phyloP scores from a whole-genome alignment of 768 basidiomycete species.

The Trametes cingulata region DNA sequence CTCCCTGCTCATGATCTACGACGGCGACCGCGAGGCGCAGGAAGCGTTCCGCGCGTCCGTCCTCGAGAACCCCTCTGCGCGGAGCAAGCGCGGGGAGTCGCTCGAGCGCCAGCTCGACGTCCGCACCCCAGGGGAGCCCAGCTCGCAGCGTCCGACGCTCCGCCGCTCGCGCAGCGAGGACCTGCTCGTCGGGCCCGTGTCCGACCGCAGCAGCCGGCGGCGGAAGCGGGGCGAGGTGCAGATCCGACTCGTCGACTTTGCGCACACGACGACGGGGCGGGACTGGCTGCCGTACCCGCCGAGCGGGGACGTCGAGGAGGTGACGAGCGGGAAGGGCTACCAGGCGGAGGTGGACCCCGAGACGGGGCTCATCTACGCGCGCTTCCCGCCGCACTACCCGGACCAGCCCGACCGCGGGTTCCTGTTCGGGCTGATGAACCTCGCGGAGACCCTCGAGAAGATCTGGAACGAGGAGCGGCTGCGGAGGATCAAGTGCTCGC shows the following conservation, averaged over 20 bases:
- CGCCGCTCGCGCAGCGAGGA: constrained; percentile 84
- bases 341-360: constrained; percentile 79
- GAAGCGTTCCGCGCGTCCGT: constrained; percentile 64
- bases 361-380: constrained; percentile 83
- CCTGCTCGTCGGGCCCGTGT: constrained; percentile 64
- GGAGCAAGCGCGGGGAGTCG: constrained; percentile 77
- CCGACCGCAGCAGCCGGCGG: constrained; percentile 61
- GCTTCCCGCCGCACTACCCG: constrained; percentile 92
- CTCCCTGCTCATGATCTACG: constrained; percentile 94
- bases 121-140: constrained; percentile 28
- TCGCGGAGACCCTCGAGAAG: constrained; percentile 72
- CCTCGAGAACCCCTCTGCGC: constrained; percentile 63
- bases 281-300: constrained; percentile 79
- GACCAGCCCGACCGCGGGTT: constrained; percentile 93
- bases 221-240: constrained; percentile 89
- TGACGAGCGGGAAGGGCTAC: constrained; percentile 69
- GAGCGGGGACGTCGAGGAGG: constrained; percentile 43
- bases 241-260: constrained; percentile 97
- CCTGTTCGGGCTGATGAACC: constrained; percentile 82
- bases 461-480: constrained; percentile 89
- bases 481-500: constrained; percentile 60
- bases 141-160: constrained; percentile 46
- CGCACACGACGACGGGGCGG: constrained; percentile 93
- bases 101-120: constrained; percentile 51
- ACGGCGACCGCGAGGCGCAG: constrained; percentile 89